Conservation (phyloP, 2,329 filamentous ascomycete genomes). For the Aspergillus alliaceus region DNA sequence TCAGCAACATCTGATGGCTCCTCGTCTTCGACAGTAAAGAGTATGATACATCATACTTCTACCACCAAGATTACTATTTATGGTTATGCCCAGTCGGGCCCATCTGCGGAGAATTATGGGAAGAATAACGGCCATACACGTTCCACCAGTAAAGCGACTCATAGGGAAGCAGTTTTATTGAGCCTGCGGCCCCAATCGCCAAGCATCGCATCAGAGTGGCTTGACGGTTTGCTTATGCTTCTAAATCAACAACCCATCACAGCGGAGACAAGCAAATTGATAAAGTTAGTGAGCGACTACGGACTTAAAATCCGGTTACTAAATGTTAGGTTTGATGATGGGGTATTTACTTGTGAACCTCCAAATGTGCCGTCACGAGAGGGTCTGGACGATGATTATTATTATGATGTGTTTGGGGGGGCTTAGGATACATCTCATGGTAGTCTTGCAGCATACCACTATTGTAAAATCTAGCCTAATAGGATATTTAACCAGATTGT, state of each 20-base stretch:
- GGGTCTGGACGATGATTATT: constrained; percentile 89
- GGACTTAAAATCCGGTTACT: constrained; percentile 88
- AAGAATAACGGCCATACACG: constrained; percentile 34
- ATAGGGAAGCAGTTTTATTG: constrained; percentile 71
- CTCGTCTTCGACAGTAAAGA: constrained; percentile 50
- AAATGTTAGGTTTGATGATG: constrained; percentile 86
- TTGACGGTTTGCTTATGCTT: constrained; percentile 92
- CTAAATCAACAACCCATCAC: constrained; percentile 95
- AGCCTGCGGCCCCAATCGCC: constrained; percentile 80
- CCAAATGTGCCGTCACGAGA: constrained; percentile 78
- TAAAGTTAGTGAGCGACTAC: constrained; percentile 83
- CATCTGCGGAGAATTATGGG: constrained; percentile 31
- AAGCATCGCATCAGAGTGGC: constrained; percentile 88
- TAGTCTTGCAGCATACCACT: too few relatives aligned
- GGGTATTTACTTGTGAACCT: constrained; percentile 65
- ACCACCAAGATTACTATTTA: constrained; percentile 89
- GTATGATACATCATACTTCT: constrained; percentile 35
- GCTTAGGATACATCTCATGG: constrained; percentile 17
- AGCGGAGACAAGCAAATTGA: constrained; percentile 88
- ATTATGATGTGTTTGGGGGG: constrained; percentile 70
- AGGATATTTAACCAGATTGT: too few relatives aligned
- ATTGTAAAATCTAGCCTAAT: too few relatives aligned
- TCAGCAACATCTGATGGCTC: constrained; percentile 61
- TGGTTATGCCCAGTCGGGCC: constrained; percentile 56
- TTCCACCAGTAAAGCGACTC: constrained; percentile 33